phyloP scores from a whole-genome alignment of 148 eudicot species.

The Rhododendron kiyosumense region DNA sequence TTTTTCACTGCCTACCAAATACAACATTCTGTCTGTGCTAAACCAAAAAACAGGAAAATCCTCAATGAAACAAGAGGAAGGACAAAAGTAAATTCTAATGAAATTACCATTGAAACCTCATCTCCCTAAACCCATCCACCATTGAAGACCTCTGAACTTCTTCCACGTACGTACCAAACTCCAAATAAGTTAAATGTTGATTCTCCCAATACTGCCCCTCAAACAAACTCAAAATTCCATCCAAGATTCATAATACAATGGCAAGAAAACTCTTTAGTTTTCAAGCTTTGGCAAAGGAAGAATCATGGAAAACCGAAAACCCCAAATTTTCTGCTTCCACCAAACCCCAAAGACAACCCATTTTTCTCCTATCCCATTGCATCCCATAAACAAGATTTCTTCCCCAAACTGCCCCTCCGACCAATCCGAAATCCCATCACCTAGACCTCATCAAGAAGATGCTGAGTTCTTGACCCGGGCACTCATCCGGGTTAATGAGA shows the following conservation, averaged over 20 bases:
- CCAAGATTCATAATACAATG: not conserved
- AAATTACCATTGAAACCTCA: not conserved
- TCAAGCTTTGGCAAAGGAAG: constrained; percentile 4
- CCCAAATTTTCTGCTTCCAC: constrained; percentile 19
- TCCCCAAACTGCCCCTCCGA: not conserved
- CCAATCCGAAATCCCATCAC: constrained; percentile 5
- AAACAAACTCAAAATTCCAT: not conserved
- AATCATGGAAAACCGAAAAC: constrained; percentile 20
- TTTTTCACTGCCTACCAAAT: not conserved
- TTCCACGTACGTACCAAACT: not conserved
- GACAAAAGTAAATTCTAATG: not conserved
- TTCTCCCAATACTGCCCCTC: constrained; percentile 5
- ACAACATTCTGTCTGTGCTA: not conserved
- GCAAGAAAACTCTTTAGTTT: constrained; percentile 22
- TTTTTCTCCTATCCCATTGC: not conserved
- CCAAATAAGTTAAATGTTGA: constrained; percentile 1
- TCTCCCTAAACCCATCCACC: not conserved
- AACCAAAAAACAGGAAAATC: not conserved
- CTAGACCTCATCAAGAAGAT: constrained; percentile 68
- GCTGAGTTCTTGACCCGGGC: constrained; percentile 74
- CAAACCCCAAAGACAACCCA: not conserved
- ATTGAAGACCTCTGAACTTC: not conserved
- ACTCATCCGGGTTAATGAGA: constrained; percentile 63
- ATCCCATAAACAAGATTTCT: not conserved
- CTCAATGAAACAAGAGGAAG: not conserved